Base-by-base conservation (phyloP, 768 basidiomycete genomes). In the Filobasidium floriforme region DNA sequence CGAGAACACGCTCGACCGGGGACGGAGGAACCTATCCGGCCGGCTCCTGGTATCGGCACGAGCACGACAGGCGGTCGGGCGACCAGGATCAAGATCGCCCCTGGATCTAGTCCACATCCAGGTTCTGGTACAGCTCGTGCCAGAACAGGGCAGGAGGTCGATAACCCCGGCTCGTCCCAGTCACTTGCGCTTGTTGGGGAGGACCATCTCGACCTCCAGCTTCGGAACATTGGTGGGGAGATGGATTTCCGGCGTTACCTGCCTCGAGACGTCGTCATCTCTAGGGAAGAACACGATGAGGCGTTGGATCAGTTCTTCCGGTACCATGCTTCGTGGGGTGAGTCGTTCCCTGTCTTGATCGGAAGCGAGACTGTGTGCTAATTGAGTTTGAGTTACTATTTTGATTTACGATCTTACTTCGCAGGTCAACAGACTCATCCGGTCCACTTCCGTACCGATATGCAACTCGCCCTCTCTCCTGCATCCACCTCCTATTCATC, bases 261-360 rank as follows among this genome's bases (percentile, higher is more conserved):
- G n/a, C 74, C 74, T 19, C 26, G 29, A n/a, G 61, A 68, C 9
- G 68, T 75, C 7, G 41, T 68, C 4, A 12, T 75, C 9, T 68
- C 70, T 4, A 55, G 66, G 46, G 65, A 67, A n/a, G 69, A 75
- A 46, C 74, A 75, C 60, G 65, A 70, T 19, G 52, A 59, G 2
- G 68, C 65, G 1, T 37, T 75, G 1, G 72, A 75, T 43, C 66
- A 73, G n/a, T 75, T 75, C 71, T 75, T 75, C 51, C 59, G 66
- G n/a, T 75, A 68, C 69, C 73, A 73, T 62, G 70, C 73, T 12
- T 71, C 69, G 7, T 75, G 74, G 74, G 70, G 74, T 71, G 63
- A 66, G 71, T 68, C 28, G 4, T 22, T 22, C 14, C 3, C 6
- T 18, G 18, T 49, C 46, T 15, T 49, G 46, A 18, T 14, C 22